Evolutionary conservation across 148 eudicot species (phyloP).

Genomic region (Euryodendron excelsum): DNA sequence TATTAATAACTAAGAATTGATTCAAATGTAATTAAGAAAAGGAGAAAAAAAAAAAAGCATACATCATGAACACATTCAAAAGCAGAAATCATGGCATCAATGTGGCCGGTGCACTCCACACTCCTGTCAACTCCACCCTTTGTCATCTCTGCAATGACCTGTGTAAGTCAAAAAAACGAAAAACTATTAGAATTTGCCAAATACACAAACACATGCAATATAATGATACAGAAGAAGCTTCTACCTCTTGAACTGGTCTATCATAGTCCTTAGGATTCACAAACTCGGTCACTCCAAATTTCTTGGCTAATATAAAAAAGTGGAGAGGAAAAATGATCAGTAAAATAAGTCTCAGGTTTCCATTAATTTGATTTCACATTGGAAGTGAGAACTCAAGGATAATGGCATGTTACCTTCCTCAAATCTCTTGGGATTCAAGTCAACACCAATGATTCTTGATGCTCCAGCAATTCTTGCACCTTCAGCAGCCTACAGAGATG

Average conservation of each 20-base stretch:
- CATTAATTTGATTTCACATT: not conserved
- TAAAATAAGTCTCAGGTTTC: not conserved
- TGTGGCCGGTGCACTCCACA: conserved; percentile 38
- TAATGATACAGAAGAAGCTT: too few species aligned
- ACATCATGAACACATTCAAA: conserved; percentile 38
- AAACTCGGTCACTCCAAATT: conserved; percentile 43
- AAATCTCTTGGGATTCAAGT: conserved; percentile 36
- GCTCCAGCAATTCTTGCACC: conserved; percentile 65
- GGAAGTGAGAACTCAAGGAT: not conserved
- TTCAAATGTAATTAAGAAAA: too few species aligned
- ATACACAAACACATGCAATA: not conserved
- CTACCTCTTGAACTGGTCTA: conserved; percentile 40
- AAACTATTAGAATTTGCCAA: not conserved
- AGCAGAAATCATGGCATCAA: conserved; percentile 16
- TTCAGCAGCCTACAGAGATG: too few species aligned
- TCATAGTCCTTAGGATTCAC: conserved; percentile 35
- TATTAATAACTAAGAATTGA: too few species aligned
- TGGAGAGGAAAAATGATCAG: not conserved
- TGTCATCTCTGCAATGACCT: conserved; percentile 39
- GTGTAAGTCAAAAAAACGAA: not conserved
- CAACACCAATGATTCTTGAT: conserved; percentile 58
- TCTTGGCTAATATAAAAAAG: conserved; percentile 30
- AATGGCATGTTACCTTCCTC: conserved; percentile 22
- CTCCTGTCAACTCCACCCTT: conserved; percentile 41
- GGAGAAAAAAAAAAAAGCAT: too few species aligned